Conservation (phyloP, 1,139 yeast genomes). For the Debaryomyces sp. region DNA sequence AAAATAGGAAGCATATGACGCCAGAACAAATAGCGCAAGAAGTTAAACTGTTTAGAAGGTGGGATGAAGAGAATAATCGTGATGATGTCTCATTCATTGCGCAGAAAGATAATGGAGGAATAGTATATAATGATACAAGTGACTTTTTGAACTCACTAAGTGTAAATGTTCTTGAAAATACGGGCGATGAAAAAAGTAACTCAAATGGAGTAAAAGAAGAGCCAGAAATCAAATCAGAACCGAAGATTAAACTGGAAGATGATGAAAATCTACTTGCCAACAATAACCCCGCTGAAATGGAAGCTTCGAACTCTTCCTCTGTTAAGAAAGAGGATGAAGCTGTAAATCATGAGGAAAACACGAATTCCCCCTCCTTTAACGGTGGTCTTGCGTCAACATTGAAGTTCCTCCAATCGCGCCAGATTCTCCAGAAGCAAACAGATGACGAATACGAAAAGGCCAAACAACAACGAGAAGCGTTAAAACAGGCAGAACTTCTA, state of each 20-base stretch:
- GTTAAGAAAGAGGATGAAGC: constrained; percentile 6
- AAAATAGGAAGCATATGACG: constrained; percentile 26
- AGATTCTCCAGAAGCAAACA: constrained; percentile 29
- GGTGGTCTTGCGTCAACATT: constrained; percentile 64
- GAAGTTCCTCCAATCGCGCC: constrained; percentile 50
- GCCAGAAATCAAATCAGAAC: constrained; percentile 5
- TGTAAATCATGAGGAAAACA: constrained; percentile 12
- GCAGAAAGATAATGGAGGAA: constrained; percentile 18
- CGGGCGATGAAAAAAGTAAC: background rate
- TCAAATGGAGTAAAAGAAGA: constrained; percentile 5
- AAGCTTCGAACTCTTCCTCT: background rate
- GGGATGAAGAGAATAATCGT: constrained; percentile 32
- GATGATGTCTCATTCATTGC: constrained; percentile 18
- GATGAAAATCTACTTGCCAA: constrained; percentile 11
- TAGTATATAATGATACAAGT: constrained; percentile 58
- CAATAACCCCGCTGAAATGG: background rate
- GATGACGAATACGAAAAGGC: constrained; percentile 18
- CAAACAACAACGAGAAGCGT: constrained; percentile 28
- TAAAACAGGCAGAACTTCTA: constrained; percentile 35
- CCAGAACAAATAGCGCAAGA: constrained; percentile 54
- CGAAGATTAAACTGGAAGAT: constrained; percentile 8
- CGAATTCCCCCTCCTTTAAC: constrained; percentile 32
- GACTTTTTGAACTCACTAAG: constrained; percentile 54
- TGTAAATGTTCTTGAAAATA: constrained; percentile 10
- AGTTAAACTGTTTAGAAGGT: constrained; percentile 33